Conservation (phyloP, 352 stramenopile genomes). For the Aphanomyces stellatus region DNA sequence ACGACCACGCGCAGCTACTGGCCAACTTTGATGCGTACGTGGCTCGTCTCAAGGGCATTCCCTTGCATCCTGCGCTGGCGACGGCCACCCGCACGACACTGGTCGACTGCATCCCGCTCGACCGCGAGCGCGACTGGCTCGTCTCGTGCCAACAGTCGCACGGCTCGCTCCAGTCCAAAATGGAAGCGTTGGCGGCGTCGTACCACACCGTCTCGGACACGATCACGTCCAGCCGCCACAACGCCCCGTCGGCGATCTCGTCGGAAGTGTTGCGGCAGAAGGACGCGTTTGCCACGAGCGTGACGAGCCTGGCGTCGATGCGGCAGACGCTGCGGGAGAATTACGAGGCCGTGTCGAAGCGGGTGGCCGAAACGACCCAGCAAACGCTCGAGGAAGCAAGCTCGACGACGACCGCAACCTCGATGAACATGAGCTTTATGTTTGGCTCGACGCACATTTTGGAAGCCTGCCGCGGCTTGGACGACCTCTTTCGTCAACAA, state of each 20-base stretch:
- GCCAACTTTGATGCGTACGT: constrained; percentile 66
- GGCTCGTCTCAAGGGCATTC: constrained; percentile 38
- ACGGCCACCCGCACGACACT: constrained; percentile 57
- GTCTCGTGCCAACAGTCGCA: constrained; percentile 72
- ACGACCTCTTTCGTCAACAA: constrained; percentile 67
- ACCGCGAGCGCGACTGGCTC: constrained; percentile 73
- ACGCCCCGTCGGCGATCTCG: not conserved
- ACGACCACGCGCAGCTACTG: constrained; percentile 51
- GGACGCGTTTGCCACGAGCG: constrained; percentile 40
- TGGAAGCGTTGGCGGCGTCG: constrained; percentile 9
- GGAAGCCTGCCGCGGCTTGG: constrained; percentile 74
- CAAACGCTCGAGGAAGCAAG: constrained; percentile 18
- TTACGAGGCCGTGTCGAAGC: constrained; percentile 49
- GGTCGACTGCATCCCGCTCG: constrained; percentile 69
- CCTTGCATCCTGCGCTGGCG: constrained; percentile 52
- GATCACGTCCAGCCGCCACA: not conserved
- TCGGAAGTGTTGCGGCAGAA: constrained; percentile 24
- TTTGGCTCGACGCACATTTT: constrained; percentile 65
- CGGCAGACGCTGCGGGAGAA: constrained; percentile 55
- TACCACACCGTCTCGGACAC: constrained; percentile 9
- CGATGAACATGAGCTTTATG: constrained; percentile 42
- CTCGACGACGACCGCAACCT: not conserved
- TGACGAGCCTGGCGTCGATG: constrained; percentile 41
- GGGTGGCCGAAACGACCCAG: constrained; percentile 54
- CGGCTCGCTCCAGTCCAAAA: constrained; percentile 34